These are phyloP conservation scores for Galerina marginata DNA, from an alignment of 768 basidiomycete species.

Conservation along the genomic window DNA sequence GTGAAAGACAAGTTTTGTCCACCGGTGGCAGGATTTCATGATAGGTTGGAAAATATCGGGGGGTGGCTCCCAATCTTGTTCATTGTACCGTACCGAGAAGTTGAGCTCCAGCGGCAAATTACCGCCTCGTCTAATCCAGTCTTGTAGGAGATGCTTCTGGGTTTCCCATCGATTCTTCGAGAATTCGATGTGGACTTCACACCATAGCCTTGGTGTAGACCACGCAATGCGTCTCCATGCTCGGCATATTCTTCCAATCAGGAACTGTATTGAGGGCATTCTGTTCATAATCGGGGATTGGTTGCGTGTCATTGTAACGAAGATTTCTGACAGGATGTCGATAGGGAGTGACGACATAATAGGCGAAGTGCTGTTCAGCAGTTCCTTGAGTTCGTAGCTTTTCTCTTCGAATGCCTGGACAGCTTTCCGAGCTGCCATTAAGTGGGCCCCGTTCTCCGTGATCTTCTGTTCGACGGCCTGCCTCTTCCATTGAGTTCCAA, in stretches of 20 bases:
- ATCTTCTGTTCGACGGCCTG: neutral
- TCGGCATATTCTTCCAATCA: neutral
- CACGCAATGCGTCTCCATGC: constrained; percentile 5
- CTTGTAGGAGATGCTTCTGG: neutral
- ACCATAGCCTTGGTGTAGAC: neutral
- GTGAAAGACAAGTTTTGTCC: neutral
- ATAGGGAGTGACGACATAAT: neutral
- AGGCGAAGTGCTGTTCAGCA: neutral
- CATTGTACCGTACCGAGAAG: neutral
- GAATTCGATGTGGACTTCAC: neutral
- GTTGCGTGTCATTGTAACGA: neutral
- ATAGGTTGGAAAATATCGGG: neutral
- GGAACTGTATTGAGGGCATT: neutral
- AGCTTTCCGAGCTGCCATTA: neutral
- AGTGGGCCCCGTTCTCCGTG: neutral
- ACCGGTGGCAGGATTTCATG: neutral
- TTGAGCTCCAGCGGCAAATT: neutral
- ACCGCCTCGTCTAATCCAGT: constrained; percentile 1
- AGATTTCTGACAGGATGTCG: constrained; percentile 5
- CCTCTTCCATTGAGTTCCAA: neutral
- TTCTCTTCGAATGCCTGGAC: neutral
- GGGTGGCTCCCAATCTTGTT: neutral
- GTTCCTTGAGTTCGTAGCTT: neutral
- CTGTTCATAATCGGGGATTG: no score
- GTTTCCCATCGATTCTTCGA: neutral